phyloP scores from a whole-genome alignment of 176 grass and related monocot genomes.

The Oryza glaberrima region DNA sequence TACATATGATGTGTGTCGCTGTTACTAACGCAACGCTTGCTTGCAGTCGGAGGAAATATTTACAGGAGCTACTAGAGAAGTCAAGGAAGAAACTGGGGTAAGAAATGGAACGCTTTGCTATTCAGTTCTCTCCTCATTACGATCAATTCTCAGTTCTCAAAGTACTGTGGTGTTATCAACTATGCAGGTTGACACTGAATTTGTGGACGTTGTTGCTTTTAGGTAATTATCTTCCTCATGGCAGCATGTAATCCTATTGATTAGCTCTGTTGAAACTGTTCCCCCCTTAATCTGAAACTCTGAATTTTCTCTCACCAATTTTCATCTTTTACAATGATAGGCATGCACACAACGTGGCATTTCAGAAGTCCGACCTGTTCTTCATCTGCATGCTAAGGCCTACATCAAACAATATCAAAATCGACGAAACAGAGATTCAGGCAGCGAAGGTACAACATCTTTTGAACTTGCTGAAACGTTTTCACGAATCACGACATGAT shows the following conservation, averaged over 20 bases:
- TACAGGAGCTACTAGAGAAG: conserved; percentile 81
- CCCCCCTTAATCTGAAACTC: no score
- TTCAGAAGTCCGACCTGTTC: conserved; percentile 95
- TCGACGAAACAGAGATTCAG: conserved; percentile 86
- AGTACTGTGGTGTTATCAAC: conserved; percentile 22
- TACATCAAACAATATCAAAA: conserved; percentile 75
- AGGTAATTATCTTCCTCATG: conserved; percentile 49
- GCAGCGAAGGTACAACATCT: conserved; percentile 70
- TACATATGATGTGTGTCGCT: not conserved
- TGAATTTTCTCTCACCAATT: not conserved
- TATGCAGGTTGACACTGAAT: conserved; percentile 83
- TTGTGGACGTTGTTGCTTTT: conserved; percentile 86
- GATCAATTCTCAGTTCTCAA: conserved; percentile 19
- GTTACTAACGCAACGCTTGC: conserved; percentile 19
- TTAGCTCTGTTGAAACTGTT: not conserved
- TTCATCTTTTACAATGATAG: conserved; percentile 30
- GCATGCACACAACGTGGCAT: conserved; percentile 85
- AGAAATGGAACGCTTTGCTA: conserved; percentile 7
- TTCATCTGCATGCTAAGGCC: conserved; percentile 99
- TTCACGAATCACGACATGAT: not conserved
- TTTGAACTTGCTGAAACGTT: not conserved
- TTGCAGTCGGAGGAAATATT: conserved; percentile 89
- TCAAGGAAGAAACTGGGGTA: conserved; percentile 98
- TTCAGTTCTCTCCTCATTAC: not conserved
- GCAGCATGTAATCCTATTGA: not conserved